These are phyloP conservation scores for Amoeboaphelidium protococcarum DNA, from an alignment of 371 early-diverging fungal species.

Conservation along the genomic window DNA sequence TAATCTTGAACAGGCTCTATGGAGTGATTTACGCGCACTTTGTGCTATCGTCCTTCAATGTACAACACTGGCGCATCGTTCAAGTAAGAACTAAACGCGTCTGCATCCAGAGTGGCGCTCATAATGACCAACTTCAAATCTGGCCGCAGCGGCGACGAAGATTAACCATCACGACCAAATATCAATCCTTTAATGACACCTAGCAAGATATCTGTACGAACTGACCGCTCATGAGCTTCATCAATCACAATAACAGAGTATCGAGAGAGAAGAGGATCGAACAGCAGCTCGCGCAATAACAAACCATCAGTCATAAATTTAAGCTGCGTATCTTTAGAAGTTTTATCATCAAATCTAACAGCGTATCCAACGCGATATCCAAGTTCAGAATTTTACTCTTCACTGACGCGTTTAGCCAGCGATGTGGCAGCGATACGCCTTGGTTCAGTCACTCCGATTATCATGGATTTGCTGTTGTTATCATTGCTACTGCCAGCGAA, in stretches of 20 bases:
- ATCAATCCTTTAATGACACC: slow-evolving; percentile 90
- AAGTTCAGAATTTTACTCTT: slow-evolving; percentile 73
- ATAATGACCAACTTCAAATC: slow-evolving; percentile 83
- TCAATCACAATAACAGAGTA: slow-evolving; percentile 92
- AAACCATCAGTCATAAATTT: slow-evolving; percentile 99
- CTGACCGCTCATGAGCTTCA: slow-evolving; percentile 98
- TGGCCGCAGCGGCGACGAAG: no score
- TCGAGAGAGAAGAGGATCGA: slow-evolving; percentile 72
- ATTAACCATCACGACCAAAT: slow-evolving; percentile 66
- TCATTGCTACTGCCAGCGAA: slow-evolving; percentile 55
- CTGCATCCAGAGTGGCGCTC: slow-evolving; percentile 93
- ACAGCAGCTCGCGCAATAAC: slow-evolving; percentile 90
- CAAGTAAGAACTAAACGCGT: slow-evolving; percentile 83
- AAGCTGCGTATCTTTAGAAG: slow-evolving; percentile 73
- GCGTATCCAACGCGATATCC: slow-evolving; percentile 89
- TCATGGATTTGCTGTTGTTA: no score
- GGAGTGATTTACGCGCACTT: slow-evolving; percentile 82
- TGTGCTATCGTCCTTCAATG: slow-evolving; percentile 71
- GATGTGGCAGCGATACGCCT: slow-evolving; percentile 97
- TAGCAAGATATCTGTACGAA: slow-evolving; percentile 93
- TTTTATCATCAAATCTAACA: slow-evolving; percentile 93
- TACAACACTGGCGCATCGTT: slow-evolving; percentile 84
- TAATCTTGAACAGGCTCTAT: slow-evolving; percentile 93
- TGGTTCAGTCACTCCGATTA: slow-evolving; percentile 96
- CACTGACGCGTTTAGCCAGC: slow-evolving; percentile 88